Conservation (phyloP, 2,329 filamentous ascomycete species). For the Paecilomyces niveus region DNA sequence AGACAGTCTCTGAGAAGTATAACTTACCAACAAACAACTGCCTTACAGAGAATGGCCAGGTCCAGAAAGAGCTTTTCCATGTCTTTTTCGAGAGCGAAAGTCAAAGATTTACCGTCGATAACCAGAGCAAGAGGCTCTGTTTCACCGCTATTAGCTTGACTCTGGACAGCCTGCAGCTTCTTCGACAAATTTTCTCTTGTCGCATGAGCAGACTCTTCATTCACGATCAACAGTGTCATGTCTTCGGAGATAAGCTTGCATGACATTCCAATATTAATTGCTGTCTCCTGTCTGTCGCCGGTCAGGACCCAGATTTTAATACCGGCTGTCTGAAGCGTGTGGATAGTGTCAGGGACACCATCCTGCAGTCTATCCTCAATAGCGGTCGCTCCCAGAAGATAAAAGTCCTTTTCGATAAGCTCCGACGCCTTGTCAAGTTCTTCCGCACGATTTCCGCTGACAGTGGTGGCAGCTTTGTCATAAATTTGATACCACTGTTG, state of each 20-base stretch:
- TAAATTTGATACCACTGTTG: slow-evolving; percentile 80
- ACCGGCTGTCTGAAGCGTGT: slow-evolving; percentile 89
- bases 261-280: slow-evolving; percentile 99
- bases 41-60: slow-evolving; percentile 90
- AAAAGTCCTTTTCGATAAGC: slow-evolving; percentile 87
- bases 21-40: slow-evolving; percentile 78
- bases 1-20: background rate
- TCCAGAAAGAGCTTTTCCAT: slow-evolving; percentile 91
- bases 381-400: slow-evolving; percentile 85
- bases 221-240: slow-evolving; percentile 95
- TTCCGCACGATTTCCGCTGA: slow-evolving; percentile 85
- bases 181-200: slow-evolving; percentile 87
- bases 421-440: slow-evolving; percentile 97
- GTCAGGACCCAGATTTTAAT: slow-evolving; percentile 99
- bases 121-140: slow-evolving; percentile 83
- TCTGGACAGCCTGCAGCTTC: slow-evolving; percentile 85
- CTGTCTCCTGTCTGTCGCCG: slow-evolving; percentile 94
- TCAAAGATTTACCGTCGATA: slow-evolving; percentile 94
- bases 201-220: slow-evolving; percentile 72
- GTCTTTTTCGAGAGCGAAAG: slow-evolving; percentile 85
- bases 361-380: slow-evolving; percentile 97
- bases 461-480: slow-evolving; percentile 80
- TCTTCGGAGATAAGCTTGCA: slow-evolving; percentile 98
- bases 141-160: slow-evolving; percentile 57
- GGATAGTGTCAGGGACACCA: slow-evolving; percentile 94